These are phyloP conservation scores for Mesembryanthemum crystallinum DNA, from an alignment of 148 eudicot species.

Conservation along the genomic window DNA sequence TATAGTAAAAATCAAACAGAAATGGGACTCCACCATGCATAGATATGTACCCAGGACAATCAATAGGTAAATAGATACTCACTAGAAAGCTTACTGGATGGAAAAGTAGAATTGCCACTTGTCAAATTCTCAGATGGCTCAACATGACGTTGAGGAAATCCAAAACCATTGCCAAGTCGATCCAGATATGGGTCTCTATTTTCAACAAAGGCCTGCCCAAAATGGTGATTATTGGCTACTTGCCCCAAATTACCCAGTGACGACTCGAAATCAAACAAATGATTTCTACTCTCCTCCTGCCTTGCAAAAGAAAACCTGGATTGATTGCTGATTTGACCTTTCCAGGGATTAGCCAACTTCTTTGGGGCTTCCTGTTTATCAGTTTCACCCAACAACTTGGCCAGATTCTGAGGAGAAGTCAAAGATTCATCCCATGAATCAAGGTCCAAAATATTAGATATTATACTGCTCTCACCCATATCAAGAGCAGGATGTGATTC, in stretches of 20 bases:
- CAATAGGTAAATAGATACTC: conserved; percentile 21
- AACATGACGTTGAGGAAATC: conserved; percentile 39
- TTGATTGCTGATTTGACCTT: conserved; percentile 64
- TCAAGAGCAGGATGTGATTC: conserved; percentile 38
- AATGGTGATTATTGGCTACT: conserved; percentile 30
- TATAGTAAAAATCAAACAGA: not conserved
- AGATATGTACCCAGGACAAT: not conserved
- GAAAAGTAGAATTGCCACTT: conserved; percentile 36
- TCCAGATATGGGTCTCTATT: conserved; percentile 40
- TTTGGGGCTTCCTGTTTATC: conserved; percentile 49
- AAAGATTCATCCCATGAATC: conserved; percentile 80
- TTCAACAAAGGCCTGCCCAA: conserved; percentile 40
- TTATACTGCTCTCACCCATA: conserved; percentile 76
- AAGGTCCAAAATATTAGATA: conserved; percentile 83
- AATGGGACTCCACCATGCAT: not conserved
- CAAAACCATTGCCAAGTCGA: conserved; percentile 43
- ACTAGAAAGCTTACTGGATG: conserved; percentile 59
- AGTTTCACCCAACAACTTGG: conserved; percentile 61
- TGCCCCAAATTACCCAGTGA: conserved; percentile 40
- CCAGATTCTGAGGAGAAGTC: conserved; percentile 72
- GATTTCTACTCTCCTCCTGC: conserved; percentile 54
- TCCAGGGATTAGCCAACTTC: conserved; percentile 50
- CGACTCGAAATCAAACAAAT: conserved; percentile 34
- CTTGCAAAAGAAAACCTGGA: conserved; percentile 98
- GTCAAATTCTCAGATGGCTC: conserved; percentile 42